These are phyloP conservation scores for Plenodomus tracheiphilus DNA, from an alignment of 2,329 filamentous ascomycete species.

Conservation along the genomic window DNA sequence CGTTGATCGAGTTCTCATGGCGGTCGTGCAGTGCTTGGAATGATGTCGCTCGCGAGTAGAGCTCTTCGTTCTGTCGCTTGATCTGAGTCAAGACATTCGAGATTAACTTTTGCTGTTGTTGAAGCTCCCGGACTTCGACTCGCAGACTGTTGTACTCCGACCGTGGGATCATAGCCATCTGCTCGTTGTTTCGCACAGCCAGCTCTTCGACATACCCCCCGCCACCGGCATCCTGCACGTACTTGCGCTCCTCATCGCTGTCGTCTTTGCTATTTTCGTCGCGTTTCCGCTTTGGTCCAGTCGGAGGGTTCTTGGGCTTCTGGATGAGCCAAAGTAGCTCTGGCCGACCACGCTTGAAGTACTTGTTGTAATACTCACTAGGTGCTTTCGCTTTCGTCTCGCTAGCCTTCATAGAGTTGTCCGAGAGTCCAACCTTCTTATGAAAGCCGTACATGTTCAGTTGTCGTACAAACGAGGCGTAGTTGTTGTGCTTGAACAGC, in stretches of 20 bases:
- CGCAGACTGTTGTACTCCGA: constrained; percentile 79
- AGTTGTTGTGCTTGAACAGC: constrained; percentile 79
- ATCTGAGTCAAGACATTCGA: constrained; percentile 79
- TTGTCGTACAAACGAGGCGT: constrained; percentile 75
- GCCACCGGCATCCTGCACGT: constrained; percentile 49
- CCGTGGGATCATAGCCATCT: constrained; percentile 59
- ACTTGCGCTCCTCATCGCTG: constrained; percentile 65
- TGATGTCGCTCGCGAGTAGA: constrained; percentile 83
- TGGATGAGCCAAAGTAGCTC: constrained; percentile 95
- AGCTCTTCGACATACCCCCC: constrained; percentile 47
- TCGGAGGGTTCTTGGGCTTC: constrained; percentile 77
- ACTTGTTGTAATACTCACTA: constrained; percentile 97
- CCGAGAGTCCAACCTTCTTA: constrained; percentile 70
- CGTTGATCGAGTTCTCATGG: constrained; percentile 98
- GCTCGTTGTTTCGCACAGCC: constrained; percentile 44
- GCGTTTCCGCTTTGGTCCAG: constrained; percentile 52
- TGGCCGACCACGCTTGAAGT: constrained; percentile 89
- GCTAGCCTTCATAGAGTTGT: constrained; percentile 97
- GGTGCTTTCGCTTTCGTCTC: constrained; percentile 97
- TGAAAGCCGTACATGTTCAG: constrained; percentile 63
- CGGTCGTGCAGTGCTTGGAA: constrained; percentile 92
- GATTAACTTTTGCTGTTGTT: constrained; percentile 85
- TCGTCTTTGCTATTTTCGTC: constrained; percentile 68
- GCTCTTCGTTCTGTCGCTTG: constrained; percentile 81
- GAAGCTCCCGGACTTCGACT: constrained; percentile 78